Conservation (phyloP, 192 early-diverging fungal species). For the Coemansia sp. region DNA sequence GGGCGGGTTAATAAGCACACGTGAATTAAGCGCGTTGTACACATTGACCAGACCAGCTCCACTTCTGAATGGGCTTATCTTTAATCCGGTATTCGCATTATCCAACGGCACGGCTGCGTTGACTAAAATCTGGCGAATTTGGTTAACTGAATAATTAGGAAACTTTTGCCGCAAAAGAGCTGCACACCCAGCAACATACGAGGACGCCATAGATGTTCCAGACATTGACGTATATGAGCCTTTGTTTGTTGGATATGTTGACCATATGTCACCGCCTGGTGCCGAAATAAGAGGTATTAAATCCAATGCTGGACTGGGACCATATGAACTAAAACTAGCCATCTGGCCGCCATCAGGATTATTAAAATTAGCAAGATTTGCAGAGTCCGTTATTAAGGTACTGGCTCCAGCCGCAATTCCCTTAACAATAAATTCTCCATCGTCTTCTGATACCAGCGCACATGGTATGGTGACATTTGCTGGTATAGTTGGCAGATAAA, state of each 20-base stretch:
- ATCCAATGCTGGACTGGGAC: conserved; percentile 59
- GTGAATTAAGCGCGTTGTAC: conserved; percentile 55
- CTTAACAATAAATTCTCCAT: conserved; percentile 36
- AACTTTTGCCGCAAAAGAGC: conserved; percentile 60
- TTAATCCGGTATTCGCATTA: background rate
- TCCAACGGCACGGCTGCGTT: conserved; percentile 7
- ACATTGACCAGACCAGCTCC: conserved; percentile 77
- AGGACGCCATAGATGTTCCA: conserved; percentile 83
- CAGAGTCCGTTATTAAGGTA: conserved; percentile 16
- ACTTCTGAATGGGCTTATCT: conserved; percentile 45
- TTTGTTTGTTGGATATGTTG: conserved; percentile 54
- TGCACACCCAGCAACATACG: conserved; percentile 65
- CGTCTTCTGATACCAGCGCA: conserved; percentile 40
- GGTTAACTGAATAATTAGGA: conserved; percentile 14
- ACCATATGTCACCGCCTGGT: conserved; percentile 68
- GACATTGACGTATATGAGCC: conserved; percentile 50
- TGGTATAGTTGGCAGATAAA: conserved; percentile 20
- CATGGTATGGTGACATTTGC: conserved; percentile 39
- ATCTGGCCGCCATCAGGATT: conserved; percentile 7
- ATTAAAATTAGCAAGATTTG: conserved; percentile 15
- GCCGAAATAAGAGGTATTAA: conserved; percentile 62
- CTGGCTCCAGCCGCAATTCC: conserved; percentile 2
- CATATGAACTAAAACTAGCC: conserved; percentile 63
- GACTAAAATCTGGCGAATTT: conserved; percentile 8
- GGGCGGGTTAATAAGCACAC: conserved; percentile 54